Evolutionary conservation across 2,329 filamentous ascomycete species (phyloP), one percentile per base, ranked within the genome.

Genomic region (Zelopaecilomyces penicillatus): DNA sequence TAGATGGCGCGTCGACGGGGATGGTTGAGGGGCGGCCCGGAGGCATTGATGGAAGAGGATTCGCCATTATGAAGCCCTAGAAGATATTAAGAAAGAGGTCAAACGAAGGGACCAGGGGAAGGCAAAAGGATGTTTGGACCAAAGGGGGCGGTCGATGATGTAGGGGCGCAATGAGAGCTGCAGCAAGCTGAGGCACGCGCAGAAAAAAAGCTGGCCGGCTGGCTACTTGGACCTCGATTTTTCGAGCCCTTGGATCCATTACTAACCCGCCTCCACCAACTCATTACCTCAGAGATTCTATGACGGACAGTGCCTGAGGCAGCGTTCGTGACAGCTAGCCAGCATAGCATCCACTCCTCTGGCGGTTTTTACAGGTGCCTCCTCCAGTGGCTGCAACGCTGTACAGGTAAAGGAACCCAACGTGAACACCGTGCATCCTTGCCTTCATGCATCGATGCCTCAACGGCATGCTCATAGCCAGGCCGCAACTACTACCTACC

Each of bases 1-100:
- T 84, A 48, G 83, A 78, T 50, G 83, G 76, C 53, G 71, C 64
- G 46, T 76, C 68, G 55, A 79, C 64, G 36, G 71, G 68, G 43
- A 79, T 61, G 46, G 68, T 65, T 49, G 67, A 63, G 48, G 66
- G 64, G 48, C 62, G 64, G 50, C 65, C 63, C 44, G 68, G 65
- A 57, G 74, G 70, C 59, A 71, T 68, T 53, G 73, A 69, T 40
- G 71, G 69, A 51, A 66, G 66, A 52, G 72, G 66, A 62, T 67
- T 66, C 48, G 68, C 65, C 66, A 70, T 73, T 54, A 42, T 54
- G 54, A 51, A 52, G 52, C 47, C 47, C 50, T 52, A 54, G 43
- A 45, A 49, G 41, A 47, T 45, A 57, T 50, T 50, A 50, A 46
- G 40, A 30, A 47, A 48, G 50, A 44, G 48, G 50, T 43, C 48